A percentile compares a stretch with the other conserved stretches of the same genome.
phyloP scores from a whole-genome alignment of 78 protist genomes.

The Dictyostelium intermedium region DNA sequence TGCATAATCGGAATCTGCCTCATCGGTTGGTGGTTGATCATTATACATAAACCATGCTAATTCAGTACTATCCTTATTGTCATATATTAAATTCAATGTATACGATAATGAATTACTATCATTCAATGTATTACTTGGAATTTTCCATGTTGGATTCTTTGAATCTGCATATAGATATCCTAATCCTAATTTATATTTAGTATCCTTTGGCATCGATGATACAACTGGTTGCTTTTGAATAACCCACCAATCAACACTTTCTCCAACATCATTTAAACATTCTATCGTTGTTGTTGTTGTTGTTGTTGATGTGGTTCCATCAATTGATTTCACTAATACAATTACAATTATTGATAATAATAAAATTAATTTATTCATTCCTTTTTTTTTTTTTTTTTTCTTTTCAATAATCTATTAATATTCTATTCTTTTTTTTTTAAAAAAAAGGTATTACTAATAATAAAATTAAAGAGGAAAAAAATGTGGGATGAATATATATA shows the following conservation, averaged over 20 bases:
- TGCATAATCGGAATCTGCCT: conserved; percentile 29
- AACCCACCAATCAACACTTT: conserved; percentile 83
- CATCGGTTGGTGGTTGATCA: conserved; percentile 36
- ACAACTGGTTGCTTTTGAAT: conserved; percentile 29
- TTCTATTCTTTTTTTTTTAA: too few species aligned
- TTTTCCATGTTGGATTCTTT: neutral
- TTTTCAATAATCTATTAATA: too few species aligned
- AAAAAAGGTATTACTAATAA: too few species aligned
- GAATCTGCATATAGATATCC: conserved; percentile 58
- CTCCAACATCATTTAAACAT: conserved; percentile 58
- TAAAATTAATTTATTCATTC: neutral
- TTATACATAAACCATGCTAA: conserved; percentile 60
- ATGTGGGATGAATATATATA: too few species aligned
- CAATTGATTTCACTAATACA: neutral
- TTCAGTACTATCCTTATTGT: neutral
- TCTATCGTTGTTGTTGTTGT: neutral
- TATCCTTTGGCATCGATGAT: neutral
- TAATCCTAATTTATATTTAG: neutral
- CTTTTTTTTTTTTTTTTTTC: too few species aligned
- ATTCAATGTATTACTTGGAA: neutral
- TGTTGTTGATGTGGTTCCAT: neutral
- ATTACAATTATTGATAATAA: neutral
- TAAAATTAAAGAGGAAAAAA: too few species aligned
- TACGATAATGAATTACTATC: conserved; percentile 37
- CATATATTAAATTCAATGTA: conserved; percentile 40